Percentiles rank a stretch among this genome's conserved stretches.
Conservation (phyloP, 208 protist species). For the Acanthamoeba rhysodes region DNA sequence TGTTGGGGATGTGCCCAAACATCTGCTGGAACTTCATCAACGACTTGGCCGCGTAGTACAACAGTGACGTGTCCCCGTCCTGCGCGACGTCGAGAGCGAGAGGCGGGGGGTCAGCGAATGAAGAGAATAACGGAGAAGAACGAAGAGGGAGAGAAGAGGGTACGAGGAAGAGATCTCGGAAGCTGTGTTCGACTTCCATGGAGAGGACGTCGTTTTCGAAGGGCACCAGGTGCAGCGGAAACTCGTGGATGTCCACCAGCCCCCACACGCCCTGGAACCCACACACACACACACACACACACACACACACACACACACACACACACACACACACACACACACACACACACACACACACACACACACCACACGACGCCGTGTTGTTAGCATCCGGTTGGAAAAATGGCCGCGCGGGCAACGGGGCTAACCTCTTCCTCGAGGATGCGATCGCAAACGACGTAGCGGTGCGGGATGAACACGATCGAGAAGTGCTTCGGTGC, state of each 20-base stretch:
- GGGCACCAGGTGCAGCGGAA: constrained; percentile 7
- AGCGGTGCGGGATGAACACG: constrained; percentile 48
- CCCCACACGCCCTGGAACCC: constrained; percentile 35
- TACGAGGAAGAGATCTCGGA: constrained; percentile 58
- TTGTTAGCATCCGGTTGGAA: background rate
- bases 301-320: background rate
- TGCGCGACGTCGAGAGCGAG: background rate
- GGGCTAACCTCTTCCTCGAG: constrained; percentile 2
- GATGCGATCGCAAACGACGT: constrained; percentile 40
- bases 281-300: background rate
- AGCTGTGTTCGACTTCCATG: constrained; percentile 41
- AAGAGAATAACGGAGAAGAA: too few species aligned
- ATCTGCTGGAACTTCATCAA: constrained; percentile 48
- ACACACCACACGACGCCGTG: background rate
- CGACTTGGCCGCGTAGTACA: constrained; percentile 17
- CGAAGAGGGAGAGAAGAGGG: background rate
- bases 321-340: background rate
- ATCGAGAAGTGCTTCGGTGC: constrained; percentile 18
- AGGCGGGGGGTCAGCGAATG: too few species aligned
- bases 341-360: background rate
- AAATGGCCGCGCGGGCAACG: background rate
- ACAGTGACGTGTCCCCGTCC: constrained; percentile 37
- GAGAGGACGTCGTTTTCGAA: constrained; percentile 57
- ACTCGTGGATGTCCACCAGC: constrained; percentile 53
- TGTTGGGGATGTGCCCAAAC: constrained; percentile 59